Evolutionary conservation across 2,329 filamentous ascomycete species (phyloP).

Genomic region (Coniochaeta sp.): DNA sequence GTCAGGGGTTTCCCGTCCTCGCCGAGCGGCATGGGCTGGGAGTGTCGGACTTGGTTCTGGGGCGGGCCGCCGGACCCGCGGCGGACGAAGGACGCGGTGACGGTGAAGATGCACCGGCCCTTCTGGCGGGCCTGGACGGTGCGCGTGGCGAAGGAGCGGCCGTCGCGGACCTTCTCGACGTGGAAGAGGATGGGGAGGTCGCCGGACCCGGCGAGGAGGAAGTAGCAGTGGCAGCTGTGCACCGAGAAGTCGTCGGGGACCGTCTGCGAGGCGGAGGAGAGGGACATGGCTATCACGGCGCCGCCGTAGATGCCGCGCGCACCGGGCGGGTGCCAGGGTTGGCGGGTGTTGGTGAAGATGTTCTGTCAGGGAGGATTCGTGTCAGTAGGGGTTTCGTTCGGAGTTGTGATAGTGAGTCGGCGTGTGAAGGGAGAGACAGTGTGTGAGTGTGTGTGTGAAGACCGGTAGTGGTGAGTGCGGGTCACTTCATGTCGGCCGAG

Average conservation of each 20-base stretch:
- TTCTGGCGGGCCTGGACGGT: conserved; percentile 93
- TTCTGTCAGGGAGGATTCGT: conserved; percentile 45
- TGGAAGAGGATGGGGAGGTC: conserved; percentile 88
- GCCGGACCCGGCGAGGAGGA: conserved; percentile 81
- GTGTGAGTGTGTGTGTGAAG: too few species aligned
- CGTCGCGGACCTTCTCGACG: conserved; percentile 88
- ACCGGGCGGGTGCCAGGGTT: conserved; percentile 85
- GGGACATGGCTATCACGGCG: conserved; percentile 84
- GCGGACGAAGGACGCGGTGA: conserved; percentile 80
- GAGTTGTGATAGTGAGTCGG: background rate
- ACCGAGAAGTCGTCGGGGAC: conserved; percentile 73
- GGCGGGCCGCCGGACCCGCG: conserved; percentile 45
- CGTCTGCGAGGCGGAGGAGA: conserved; percentile 81
- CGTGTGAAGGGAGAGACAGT: conserved; percentile 3
- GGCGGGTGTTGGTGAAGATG: conserved; percentile 90
- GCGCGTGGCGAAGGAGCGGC: conserved; percentile 80
- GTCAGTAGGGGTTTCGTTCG: background rate
- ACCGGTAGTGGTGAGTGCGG: too few species aligned
- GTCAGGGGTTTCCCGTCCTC: conserved; percentile 18
- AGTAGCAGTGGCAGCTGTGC: conserved; percentile 99
- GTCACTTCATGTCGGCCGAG: background rate
- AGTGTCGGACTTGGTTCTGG: conserved; percentile 54
- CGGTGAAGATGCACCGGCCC: conserved; percentile 88
- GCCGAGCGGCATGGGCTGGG: conserved; percentile 46
- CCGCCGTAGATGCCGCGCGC: conserved; percentile 93